phyloP scores from a whole-genome alignment of 1,284 basidiomycete genomes.

The Ceratobasidium sp. region DNA sequence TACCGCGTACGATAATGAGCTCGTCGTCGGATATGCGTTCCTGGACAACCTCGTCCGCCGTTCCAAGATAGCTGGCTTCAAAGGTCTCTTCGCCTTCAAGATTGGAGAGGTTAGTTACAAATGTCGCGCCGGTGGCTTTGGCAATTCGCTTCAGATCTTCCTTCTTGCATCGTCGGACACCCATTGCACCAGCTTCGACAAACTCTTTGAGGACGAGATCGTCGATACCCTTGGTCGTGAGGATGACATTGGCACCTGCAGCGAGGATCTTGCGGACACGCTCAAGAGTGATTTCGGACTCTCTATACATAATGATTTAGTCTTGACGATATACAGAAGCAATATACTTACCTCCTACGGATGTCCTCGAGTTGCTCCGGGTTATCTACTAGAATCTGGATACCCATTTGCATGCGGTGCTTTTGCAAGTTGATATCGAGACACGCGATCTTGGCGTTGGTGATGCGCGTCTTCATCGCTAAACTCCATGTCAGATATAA shows the following conservation, averaged over 20 bases:
- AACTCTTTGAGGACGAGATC: constrained; percentile 99
- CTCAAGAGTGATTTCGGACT: constrained; percentile 95
- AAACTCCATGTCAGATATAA: constrained; percentile 16
- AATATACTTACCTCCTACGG: constrained; percentile 72
- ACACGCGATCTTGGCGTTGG: constrained; percentile 95
- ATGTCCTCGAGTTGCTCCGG: constrained; percentile 97
- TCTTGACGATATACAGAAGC: constrained; percentile 25
- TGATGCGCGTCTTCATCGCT: constrained; percentile 98
- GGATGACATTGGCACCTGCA: constrained; percentile 93
- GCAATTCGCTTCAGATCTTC: constrained; percentile 97
- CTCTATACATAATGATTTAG: constrained; percentile 58
- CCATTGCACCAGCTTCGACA: constrained; percentile 98
- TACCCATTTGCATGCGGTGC: constrained; percentile 95
- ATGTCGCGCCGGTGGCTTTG: constrained; percentile 93
- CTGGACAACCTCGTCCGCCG: constrained; percentile 94
- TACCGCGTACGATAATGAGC: constrained; percentile 95
- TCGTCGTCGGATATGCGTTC: constrained; percentile 99
- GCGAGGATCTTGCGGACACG: constrained; percentile 95
- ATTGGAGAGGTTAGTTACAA: constrained; percentile 93
- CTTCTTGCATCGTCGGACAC: constrained; percentile 95
- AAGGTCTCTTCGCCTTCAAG: constrained; percentile 98
- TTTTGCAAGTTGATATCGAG: constrained; percentile 98
- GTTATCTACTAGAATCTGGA: constrained; percentile 97
- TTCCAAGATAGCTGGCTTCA: constrained; percentile 86
- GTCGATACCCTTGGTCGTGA: constrained; percentile 99